Evolutionary conservation across 306 rosid genomes (phyloP).

Genomic region (Quercus suber): DNA sequence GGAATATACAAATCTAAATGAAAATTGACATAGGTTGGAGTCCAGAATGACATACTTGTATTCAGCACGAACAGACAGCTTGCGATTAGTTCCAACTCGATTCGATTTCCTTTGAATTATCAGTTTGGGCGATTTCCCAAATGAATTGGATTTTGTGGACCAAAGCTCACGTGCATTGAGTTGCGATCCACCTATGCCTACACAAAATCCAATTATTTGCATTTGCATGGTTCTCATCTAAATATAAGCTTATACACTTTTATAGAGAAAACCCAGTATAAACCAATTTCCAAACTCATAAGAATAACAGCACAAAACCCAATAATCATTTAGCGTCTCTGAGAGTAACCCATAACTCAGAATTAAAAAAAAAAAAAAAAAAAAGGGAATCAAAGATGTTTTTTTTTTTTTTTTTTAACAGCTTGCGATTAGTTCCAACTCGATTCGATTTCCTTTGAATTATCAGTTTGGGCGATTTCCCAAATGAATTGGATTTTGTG

Average conservation of each 20-base stretch:
- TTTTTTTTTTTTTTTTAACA: slow-evolving; percentile 6
- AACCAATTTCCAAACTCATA: neutral
- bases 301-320: neutral
- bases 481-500: slow-evolving; percentile 34
- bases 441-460: slow-evolving; percentile 45
- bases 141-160: slow-evolving; percentile 35
- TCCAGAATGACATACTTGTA: slow-evolving; percentile 43
- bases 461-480: slow-evolving; percentile 44
- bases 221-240: neutral
- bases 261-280: neutral
- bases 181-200: slow-evolving; percentile 51
- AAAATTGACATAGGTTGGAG: neutral
- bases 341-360: neutral
- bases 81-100: slow-evolving; percentile 35
- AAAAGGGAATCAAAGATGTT: neutral
- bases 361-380: neutral
- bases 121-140: slow-evolving; percentile 47
- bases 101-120: slow-evolving; percentile 42
- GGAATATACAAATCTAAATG: neutral
- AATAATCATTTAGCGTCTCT: neutral
- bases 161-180: slow-evolving; percentile 48
- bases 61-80: slow-evolving; percentile 57
- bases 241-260: neutral
- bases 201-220: neutral
- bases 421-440: slow-evolving; percentile 35